These are phyloP conservation scores for Xylaria polymorpha DNA, from an alignment of 2,329 filamentous ascomycete genomes.

Conservation along the genomic window DNA sequence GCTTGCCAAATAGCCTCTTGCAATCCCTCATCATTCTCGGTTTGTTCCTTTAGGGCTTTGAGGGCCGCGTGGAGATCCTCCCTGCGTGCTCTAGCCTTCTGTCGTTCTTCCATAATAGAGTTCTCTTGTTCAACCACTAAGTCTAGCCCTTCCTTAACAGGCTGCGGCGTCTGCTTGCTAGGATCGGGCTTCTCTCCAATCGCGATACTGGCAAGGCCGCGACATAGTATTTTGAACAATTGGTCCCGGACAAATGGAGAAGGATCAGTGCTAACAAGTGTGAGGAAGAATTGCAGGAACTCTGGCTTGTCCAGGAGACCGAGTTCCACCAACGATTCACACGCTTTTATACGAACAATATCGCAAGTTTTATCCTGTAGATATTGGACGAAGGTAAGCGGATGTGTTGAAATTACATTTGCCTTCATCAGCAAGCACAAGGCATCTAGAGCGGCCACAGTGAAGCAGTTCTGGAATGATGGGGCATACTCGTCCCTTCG, in stretches of 20 bases:
- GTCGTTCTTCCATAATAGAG: conserved; percentile 57
- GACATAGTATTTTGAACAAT: conserved; percentile 69
- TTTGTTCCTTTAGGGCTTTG: conserved; percentile 59
- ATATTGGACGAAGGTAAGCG: conserved; percentile 71
- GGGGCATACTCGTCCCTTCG: conserved; percentile 76
- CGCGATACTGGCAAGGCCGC: conserved; percentile 71
- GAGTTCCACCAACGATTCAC: conserved; percentile 72
- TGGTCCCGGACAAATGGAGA: conserved; percentile 72
- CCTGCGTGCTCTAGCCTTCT: conserved; percentile 60
- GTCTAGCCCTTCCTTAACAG: conserved; percentile 56
- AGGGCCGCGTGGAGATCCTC: conserved; percentile 61
- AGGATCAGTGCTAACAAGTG: conserved; percentile 68
- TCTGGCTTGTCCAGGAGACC: conserved; percentile 66
- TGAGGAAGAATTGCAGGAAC: conserved; percentile 68
- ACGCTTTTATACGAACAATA: conserved; percentile 73
- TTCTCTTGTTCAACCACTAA: conserved; percentile 62
- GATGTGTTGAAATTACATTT: conserved; percentile 65
- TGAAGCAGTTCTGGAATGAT: conserved; percentile 76
- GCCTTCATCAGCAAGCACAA: conserved; percentile 73
- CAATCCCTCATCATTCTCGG: conserved; percentile 58
- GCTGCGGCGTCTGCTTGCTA: conserved; percentile 43
- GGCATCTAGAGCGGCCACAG: conserved; percentile 70
- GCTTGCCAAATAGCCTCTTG: conserved; percentile 62
- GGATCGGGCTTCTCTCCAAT: conserved; percentile 66
- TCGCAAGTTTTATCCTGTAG: conserved; percentile 73